Base-by-base conservation (phyloP, 768 basidiomycete species). In the Tubosaeta sp. region DNA sequence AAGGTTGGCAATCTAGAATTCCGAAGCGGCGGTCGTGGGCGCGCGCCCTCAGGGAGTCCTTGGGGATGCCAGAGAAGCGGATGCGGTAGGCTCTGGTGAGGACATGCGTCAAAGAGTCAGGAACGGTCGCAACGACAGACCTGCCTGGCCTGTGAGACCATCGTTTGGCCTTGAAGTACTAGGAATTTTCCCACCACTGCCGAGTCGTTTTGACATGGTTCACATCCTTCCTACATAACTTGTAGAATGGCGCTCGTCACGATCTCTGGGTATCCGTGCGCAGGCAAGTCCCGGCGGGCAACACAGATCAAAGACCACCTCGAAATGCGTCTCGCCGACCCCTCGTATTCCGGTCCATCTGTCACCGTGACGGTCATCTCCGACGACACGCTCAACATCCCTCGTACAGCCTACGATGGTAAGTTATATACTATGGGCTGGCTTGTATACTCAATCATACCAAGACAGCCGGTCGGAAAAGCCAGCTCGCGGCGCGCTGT, bases 221-320 rank as follows among this genome's bases (percentile, higher is more conserved):
- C 22, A 22, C 22, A 22, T 22, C 22, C 22, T 22, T 22, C 22
- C 22, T 14, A 11, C 33, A 13, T 6, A 4, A 3, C 4, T 4
- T 4, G 8, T 37, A n/a, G 29, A 42, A 97, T 97, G 95, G 92
- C 95, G n/a, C 77, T 97, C 38, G 75, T 99, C 59, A 95, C 93
- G 2, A 74, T 98, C 37, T 79, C 88, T 27, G 95, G 95, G 14
- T 95, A 79, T 71, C 95, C 95, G 0, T 84, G 77, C 58, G 85
- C 88, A 38, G 95, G 95, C 51, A 99, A 99, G 72, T 79, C 89
- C 1, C 74, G 66, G n/a, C 73, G 93, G 33, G 87, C 86, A 2
- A 54, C 65, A 0, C 82, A 93, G 65, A 76, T 99, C 43, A 74
- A 75, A 48, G 61, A 63, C 6, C 75, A 80, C 59, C 75, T 97